Percentiles rank a stretch among this genome's conserved stretches.
phyloP scores from a whole-genome alignment of 495 filamentous ascomycete genomes.

The Trichoderma asperelloides region DNA sequence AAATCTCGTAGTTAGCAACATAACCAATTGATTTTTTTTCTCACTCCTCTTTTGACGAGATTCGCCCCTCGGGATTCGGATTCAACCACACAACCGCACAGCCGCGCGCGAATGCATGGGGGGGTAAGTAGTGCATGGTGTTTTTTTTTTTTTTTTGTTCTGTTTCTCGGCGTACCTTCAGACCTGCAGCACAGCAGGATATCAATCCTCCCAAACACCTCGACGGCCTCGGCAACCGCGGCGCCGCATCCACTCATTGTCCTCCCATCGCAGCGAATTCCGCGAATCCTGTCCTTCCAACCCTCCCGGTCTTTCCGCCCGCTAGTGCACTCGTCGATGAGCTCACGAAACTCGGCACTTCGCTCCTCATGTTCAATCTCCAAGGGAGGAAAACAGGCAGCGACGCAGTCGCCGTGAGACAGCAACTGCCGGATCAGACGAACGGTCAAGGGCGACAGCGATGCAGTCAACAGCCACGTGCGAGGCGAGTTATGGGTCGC shows the following conservation, averaged over 20 bases:
- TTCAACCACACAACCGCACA: too few species aligned
- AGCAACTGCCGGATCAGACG: constrained; percentile 66
- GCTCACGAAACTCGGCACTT: constrained; percentile 44
- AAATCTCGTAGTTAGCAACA: constrained; percentile 1
- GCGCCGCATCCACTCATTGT: constrained; percentile 60
- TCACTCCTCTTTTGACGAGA: too few species aligned
- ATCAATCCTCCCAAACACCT: constrained; percentile 77
- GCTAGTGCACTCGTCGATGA: constrained; percentile 51
- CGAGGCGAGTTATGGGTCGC: constrained; percentile 50
- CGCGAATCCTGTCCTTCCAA: constrained; percentile 49
- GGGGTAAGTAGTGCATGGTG: background rate
- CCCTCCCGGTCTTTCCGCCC: constrained; percentile 44
- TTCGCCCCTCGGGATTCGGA: too few species aligned
- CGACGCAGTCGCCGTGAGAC: constrained; percentile 76
- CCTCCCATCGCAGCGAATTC: constrained; percentile 47
- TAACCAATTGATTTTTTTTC: constrained; percentile 1
- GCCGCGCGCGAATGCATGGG: too few species aligned
- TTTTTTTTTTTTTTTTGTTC: background rate
- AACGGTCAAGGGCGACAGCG: constrained; percentile 67
- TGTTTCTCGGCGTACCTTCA: constrained; percentile 48
- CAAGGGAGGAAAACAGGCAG: constrained; percentile 62
- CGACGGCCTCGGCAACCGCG: constrained; percentile 75
- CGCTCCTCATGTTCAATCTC: constrained; percentile 55
- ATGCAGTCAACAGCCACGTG: constrained; percentile 85
- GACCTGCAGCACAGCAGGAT: constrained; percentile 81